These are phyloP conservation scores for Aureobasidium musti DNA, from an alignment of 2,329 filamentous ascomycete species.

Conservation along the genomic window DNA sequence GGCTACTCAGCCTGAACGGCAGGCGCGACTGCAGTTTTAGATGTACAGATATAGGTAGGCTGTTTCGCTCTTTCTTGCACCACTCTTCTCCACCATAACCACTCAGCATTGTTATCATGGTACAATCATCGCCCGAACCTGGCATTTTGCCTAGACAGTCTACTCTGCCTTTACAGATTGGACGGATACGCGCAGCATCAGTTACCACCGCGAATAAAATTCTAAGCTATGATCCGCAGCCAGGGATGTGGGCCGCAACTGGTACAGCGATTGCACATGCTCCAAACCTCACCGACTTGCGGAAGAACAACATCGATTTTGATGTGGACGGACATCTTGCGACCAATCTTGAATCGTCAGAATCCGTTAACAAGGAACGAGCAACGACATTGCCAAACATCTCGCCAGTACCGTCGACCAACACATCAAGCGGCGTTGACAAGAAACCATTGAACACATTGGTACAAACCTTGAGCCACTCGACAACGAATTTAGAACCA, in stretches of 20 bases:
- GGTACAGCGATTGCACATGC: slow-evolving; percentile 46
- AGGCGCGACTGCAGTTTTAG: not conserved
- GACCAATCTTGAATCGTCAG: not conserved
- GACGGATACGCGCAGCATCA: slow-evolving; percentile 17
- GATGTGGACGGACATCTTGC: slow-evolving; percentile 22
- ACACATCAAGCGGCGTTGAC: not conserved
- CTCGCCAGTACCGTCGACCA: not conserved
- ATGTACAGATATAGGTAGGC: not conserved
- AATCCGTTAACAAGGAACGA: not conserved
- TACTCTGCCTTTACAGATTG: not conserved
- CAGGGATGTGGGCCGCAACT: slow-evolving; percentile 51
- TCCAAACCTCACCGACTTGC: slow-evolving; percentile 48
- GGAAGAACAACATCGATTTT: slow-evolving; percentile 15
- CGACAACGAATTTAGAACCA: not conserved
- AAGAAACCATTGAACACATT: not conserved
- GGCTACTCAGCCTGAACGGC: not conserved
- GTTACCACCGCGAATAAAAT: slow-evolving; percentile 28
- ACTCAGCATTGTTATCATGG: not conserved
- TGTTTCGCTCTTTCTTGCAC: not conserved
- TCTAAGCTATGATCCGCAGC: slow-evolving; percentile 38
- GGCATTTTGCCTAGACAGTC: not conserved
- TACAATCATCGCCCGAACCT: not conserved
- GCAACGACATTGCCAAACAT: slow-evolving; percentile 3
- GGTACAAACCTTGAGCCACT: not conserved
- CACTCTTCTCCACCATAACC: not conserved